Evolutionary conservation across 192 early-diverging fungal genomes (phyloP).

Genomic region (Rhizoclosmatium globosum): DNA sequence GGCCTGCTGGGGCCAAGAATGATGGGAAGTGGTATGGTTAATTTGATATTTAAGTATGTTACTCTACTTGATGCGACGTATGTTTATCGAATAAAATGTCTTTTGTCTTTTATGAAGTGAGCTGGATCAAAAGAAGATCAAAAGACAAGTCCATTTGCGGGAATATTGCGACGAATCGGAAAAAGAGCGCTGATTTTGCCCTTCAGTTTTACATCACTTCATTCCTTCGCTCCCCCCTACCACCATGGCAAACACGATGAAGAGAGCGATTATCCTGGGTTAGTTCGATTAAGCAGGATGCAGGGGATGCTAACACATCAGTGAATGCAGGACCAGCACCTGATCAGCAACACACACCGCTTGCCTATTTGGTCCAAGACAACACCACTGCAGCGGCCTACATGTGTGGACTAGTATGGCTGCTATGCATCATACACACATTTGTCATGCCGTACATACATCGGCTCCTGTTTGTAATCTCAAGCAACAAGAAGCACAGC

Average conservation of each 20-base stretch:
- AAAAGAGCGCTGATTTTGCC: no score
- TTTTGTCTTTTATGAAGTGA: no score
- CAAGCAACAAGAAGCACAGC: background rate
- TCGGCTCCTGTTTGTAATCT: background rate
- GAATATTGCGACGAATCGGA: no score
- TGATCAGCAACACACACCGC: background rate
- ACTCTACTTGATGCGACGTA: no score
- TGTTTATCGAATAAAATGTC: no score
- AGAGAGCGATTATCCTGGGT: no score
- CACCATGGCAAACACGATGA: no score
- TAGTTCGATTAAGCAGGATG: no score
- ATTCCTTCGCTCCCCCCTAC: no score
- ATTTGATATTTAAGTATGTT: background rate
- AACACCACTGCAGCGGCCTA: background rate
- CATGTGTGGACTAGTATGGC: background rate
- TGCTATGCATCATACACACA: background rate
- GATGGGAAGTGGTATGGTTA: constrained; percentile 14
- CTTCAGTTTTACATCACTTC: no score
- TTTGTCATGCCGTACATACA: background rate
- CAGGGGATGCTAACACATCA: background rate
- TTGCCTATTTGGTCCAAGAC: background rate
- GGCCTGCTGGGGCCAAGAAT: background rate
- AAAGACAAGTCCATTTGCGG: no score
- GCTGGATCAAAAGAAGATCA: no score
- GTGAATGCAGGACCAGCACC: background rate